phyloP scores from a whole-genome alignment of 768 basidiomycete species.

The Clavulina sp. region DNA sequence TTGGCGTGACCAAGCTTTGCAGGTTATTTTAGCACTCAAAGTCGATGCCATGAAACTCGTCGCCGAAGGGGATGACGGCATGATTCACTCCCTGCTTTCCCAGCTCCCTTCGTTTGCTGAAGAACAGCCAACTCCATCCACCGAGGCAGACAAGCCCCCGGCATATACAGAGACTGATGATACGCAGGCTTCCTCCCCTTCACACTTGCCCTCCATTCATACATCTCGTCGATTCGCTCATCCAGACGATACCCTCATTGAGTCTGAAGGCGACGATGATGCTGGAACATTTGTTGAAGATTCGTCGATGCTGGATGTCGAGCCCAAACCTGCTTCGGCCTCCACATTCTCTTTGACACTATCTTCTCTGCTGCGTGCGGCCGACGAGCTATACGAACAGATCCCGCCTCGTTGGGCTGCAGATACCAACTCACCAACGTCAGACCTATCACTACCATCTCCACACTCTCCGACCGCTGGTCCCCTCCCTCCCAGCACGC shows the following conservation, averaged over 20 bases:
- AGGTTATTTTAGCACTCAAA: slow-evolving; percentile 65
- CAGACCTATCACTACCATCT: slow-evolving; percentile 2
- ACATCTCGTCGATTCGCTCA: too few species aligned
- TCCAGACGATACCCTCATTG: too few species aligned
- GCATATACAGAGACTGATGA: too few species aligned
- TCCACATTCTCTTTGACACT: neutral
- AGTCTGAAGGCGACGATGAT: too few species aligned
- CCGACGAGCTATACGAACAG: slow-evolving; percentile 3
- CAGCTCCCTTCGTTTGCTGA: slow-evolving; percentile 11
- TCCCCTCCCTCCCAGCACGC: neutral
- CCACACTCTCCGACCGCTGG: neutral
- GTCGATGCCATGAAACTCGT: slow-evolving; percentile 42
- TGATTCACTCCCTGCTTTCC: slow-evolving; percentile 53
- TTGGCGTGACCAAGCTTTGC: neutral
- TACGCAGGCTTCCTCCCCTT: too few species aligned
- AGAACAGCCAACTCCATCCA: neutral
- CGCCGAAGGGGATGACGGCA: slow-evolving; percentile 55
- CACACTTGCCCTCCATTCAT: too few species aligned
- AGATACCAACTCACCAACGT: neutral
- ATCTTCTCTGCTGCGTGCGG: neutral
- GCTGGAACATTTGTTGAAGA: too few species aligned
- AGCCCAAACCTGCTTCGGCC: too few species aligned
- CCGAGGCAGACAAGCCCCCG: neutral
- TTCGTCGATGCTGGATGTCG: too few species aligned
- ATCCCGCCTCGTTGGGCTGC: neutral